phyloP scores from a whole-genome alignment of 345 rosid genomes.

The Excoecaria cochinchinensis region DNA sequence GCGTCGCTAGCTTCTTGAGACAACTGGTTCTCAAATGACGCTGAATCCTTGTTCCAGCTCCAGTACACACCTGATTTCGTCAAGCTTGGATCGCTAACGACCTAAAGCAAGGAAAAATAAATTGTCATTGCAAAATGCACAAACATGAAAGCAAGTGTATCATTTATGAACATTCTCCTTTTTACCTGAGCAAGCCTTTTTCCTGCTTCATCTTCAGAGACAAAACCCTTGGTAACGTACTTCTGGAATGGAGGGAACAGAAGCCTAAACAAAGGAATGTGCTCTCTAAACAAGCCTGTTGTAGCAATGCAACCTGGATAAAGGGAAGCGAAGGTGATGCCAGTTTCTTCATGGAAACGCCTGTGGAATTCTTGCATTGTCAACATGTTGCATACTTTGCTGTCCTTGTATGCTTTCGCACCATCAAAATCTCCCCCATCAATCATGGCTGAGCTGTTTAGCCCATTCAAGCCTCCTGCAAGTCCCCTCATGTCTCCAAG shows the following conservation, averaged over 20 bases:
- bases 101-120: conserved; percentile 39
- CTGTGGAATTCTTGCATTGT: conserved; percentile 96
- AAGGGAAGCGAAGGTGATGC: conserved; percentile 81
- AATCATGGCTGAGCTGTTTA: conserved; percentile 80
- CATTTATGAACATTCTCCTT: background rate
- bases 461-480: conserved; percentile 72
- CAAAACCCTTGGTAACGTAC: conserved; percentile 93
- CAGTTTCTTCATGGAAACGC: conserved; percentile 84
- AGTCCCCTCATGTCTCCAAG: conserved; percentile 92
- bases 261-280: conserved; percentile 80
- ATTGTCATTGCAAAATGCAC: background rate
- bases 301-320: conserved; percentile 99
- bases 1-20: conserved; percentile 87
- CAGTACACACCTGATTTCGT: conserved; percentile 93
- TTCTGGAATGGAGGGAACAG: conserved; percentile 97
- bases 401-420: conserved; percentile 97
- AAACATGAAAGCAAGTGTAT: background rate
- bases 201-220: conserved; percentile 89
- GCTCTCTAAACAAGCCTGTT: conserved; percentile 95
- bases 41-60: conserved; percentile 97
- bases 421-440: conserved; percentile 95
- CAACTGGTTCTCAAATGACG: conserved; percentile 91
- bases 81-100: conserved; percentile 80
- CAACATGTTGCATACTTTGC: conserved; percentile 98
- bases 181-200: conserved; percentile 92